Base-by-base conservation (phyloP, 495 filamentous ascomycete genomes). In the Geoglossum glabrum region DNA sequence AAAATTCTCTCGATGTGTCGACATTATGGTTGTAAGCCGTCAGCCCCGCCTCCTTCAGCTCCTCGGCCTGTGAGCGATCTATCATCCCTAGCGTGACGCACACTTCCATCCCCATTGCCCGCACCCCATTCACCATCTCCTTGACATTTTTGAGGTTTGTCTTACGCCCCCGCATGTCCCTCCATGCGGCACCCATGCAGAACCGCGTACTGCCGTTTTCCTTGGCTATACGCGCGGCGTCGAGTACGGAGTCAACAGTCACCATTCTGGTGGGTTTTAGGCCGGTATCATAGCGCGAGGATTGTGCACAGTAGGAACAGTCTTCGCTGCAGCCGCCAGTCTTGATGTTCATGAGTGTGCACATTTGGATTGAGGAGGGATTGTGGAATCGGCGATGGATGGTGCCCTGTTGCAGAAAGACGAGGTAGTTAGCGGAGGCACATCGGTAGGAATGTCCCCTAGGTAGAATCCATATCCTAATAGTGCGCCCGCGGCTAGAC, bases 341-440 rank as follows among this genome's bases (percentile, higher is more conserved):
- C 63, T 92, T 93, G 75, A 93, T 93, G 75, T 89, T 90, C 83
- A 90, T 88, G 56, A 93, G 73, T 1, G 87, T 93, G 73, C 87
- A 90, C 72, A 90, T 84, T 66, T 93, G 87, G 65, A 93, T 82
- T 6, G 82, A 76, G 33, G 79, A 70, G 36, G 87, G 85, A 67
- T 81, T 75, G 70, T 90, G 87, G 72, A 90, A 90, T 58, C 81
- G 81, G 31, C 85, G 78, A 70, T 93, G 87, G 57, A 90, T 68
- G 45, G 76, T 79, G 55, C 76, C 78, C 85, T 89, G 57, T 9
- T 8, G 28, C 38, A 11, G 38, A 15, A 13, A 33, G 43, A 27
- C 19, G 27, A 33, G 21, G 21, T 11, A 2, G 33, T 49, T 27
- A 27, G 40, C 46, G 11, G 11, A 8, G 36, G 11, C 36, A 13